Percentiles rank a stretch among this genome's conserved stretches.
phyloP scores from a whole-genome alignment of 371 early-diverging fungal species.

The Blastocladiella emersonii region DNA sequence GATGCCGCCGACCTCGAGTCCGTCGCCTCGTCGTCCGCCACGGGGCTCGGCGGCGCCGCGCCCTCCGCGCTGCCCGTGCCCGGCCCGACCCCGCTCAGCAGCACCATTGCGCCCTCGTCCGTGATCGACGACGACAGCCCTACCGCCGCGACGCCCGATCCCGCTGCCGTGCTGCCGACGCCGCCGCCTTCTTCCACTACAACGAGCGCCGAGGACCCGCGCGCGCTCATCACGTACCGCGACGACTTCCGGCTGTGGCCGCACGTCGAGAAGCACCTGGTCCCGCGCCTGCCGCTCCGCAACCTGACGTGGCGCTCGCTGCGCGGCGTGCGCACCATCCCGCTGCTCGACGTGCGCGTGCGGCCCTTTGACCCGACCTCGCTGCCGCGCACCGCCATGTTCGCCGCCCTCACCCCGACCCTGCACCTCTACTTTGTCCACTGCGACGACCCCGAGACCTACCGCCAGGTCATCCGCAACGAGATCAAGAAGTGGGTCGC shows the following conservation, averaged over 20 bases:
- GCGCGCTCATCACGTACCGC: constrained; percentile 16
- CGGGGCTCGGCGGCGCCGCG: too few relatives aligned
- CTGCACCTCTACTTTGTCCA: constrained; percentile 68
- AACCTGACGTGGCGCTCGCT: constrained; percentile 70
- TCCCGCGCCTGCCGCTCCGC: constrained; percentile 59
- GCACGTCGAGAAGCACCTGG: constrained; percentile 50
- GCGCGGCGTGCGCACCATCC: constrained; percentile 40
- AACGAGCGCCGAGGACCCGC: background rate
- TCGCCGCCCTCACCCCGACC: constrained; percentile 47
- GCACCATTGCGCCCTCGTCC: too few relatives aligned
- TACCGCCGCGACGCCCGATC: background rate
- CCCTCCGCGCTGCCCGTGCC: too few relatives aligned
- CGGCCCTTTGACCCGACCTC: constrained; percentile 40
- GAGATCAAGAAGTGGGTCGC: constrained; percentile 75
- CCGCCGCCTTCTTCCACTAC: background rate
- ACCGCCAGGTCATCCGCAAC: constrained; percentile 53
- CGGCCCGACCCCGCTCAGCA: too few relatives aligned
- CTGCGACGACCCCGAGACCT: constrained; percentile 75
- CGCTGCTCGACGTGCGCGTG: constrained; percentile 50
- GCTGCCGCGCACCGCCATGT: constrained; percentile 36
- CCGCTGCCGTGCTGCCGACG: background rate
- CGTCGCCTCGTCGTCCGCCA: too few relatives aligned
- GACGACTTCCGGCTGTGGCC: constrained; percentile 70
- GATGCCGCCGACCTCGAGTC: too few relatives aligned
- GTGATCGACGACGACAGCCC: too few relatives aligned